Base-by-base conservation (phyloP, 176 grass and related monocot genomes). In the Aegilops tauschii region DNA sequence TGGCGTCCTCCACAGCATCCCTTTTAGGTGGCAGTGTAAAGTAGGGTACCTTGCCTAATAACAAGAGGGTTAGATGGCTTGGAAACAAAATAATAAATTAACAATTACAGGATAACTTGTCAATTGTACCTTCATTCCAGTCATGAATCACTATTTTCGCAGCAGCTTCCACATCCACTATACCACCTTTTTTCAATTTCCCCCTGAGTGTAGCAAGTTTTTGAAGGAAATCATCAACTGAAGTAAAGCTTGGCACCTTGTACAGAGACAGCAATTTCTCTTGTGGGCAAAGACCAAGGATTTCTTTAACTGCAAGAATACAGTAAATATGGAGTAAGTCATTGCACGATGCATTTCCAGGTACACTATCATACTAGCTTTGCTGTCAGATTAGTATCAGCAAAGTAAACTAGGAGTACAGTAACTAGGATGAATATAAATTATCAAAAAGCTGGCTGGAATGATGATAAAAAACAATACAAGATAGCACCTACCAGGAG, bases 61-160 rank as follows among this genome's bases (percentile, higher is more conserved):
- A 89, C 18, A 79, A 59, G 17, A 63, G 16, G 21, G 8, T 81
- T 20, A 92, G 27, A 14, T 73, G 23, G 62, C n/a, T 40, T 6
- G 5, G 32, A 35, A 69, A 56, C 20, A 67, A 84, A 84, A 58
- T 45, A 69, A 80, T 27, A 23, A 74, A 30, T 40, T 80, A 20
- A 9, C 49, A 73, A 84, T 23, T 45, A 73, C 8, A 6, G 40
- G 23, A 45, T 80, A 76, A 75, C 18, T 50, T 79, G 61, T n/a
- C 45, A 27, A 32, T 6, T 12, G 14, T 90, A 99, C 97, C 97
- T 76, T 96, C 97, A 78, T 99, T 96, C 94, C 94, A 99, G 78
- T 99, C 94, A 87, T 99, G 94, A 76, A 99, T 92, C 61, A 99
- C 94, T 78, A 99, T 96, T 85, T 83, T 94, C 50, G 97, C 97